Base-by-base conservation (phyloP, 345 rosid genomes). In the Sisymbrium altissimum region DNA sequence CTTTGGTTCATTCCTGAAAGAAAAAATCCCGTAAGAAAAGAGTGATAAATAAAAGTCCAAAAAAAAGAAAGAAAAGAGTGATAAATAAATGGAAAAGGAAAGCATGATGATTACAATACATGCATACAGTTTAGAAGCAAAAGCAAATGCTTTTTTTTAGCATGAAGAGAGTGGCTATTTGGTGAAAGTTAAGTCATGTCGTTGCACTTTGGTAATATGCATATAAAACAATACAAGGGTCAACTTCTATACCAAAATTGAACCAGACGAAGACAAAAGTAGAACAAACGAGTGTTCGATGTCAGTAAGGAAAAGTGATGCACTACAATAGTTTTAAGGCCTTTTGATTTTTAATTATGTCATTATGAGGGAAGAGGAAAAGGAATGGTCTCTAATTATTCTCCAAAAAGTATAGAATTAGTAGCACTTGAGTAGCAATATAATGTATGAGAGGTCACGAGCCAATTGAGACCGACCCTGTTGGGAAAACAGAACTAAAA, bases 251-350 rank as follows among this genome's bases (percentile, higher is more conserved):
- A 17, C 76, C 66, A 62, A 29, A 70, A 36, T 39, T 60, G 61
- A 70, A 77, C 76, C 76, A 66, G 68, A 72, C 57, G 40, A 72
- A 73, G 54, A 54, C 71, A 78, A 73, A 78, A 78, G 74, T 32
- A 44, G 45, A 67, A 71, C 15, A 44, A 36, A 36, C 39, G 71
- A 70, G n/a, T 70, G 80, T 76, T 70, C 64, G 5, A 46, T 56
- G 29, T 56, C 76, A 63, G 29, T 62, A 70, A 76, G 55, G 38
- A 62, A 75, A 75, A 58, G 62, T 60, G 56, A 60, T 61, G 79
- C 58, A 25, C 12, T 15, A n/a, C 64, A 18, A 62, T 44, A 62
- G 46, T 43, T 61, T 5, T 57, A 7, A 57, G 57, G 43, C 68
- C 29, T 71, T 71, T 61, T 60, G 17, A 29, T 58, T 58, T 61